Base-by-base conservation (phyloP, 164 flowering plant genomes). In the Chimonanthus praecox region DNA sequence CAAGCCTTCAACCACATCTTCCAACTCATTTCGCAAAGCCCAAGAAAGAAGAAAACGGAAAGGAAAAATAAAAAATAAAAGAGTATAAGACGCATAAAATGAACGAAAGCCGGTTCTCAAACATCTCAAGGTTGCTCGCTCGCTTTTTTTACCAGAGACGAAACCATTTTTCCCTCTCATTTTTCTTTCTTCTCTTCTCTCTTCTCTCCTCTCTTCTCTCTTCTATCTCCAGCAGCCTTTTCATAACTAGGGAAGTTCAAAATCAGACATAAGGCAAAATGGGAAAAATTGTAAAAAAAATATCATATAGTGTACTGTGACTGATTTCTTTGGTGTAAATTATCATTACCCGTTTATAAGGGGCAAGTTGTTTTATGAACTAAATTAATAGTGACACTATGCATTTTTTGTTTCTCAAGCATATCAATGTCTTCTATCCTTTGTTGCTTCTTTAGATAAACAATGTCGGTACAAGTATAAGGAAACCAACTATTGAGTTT, bases 401-500 rank as follows among this genome's bases (percentile, higher is more conserved):
- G 11, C 15, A 11, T 10, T 13, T 65, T 47, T 13, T 65, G 7
- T 65, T 65, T 65, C 15, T 4, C 68, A 65, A 65, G 21, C 4
- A 5, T 65, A 47, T 43, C 11, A 9, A 4, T 33, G 47, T 10
- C 45, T 45, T 33, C 18, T 65, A 16, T 7, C 64, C 21, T n/a
- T 6, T 58, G 46, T 33, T 33, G 33, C 60, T 21, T 47, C 33
- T 46, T 47, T 51, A 86, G 90, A 60, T 87, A 65, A 88, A 87
- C 76, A 88, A 87, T 77, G 92, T 62, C 45, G 90, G 86, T 6
- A 82, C 82, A 13, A 77, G 70, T 68, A 72, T 80, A 16, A 43
- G 64, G 67, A 85, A 84, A 69, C 78, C 82, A 48, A 81, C 80
- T 5, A 46, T 63, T 0, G 88, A 85, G 7, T 82, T 47, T 73